Base-by-base conservation (phyloP, 345 rosid species). In the Schrenkiella parvula region DNA sequence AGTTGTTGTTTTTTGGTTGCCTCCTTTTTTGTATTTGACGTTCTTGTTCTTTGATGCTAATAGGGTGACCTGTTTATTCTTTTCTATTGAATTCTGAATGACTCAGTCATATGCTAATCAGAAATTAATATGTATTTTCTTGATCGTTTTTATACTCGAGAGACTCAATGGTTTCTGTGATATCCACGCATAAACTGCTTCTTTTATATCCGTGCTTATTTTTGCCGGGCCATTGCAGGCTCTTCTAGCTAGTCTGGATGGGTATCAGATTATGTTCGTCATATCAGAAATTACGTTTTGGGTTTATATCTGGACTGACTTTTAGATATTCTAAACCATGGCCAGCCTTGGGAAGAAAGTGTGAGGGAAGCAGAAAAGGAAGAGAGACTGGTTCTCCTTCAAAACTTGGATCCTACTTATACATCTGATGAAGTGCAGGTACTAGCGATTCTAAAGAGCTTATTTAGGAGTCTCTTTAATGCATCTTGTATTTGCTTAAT, bases 311-410 rank as follows among this genome's bases (percentile, higher is more conserved):
- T 44, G 15, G 43, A 43, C 66, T 78, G 48, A 78, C 72, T 42
- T 70, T 26, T 52, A 25, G 58, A 71, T 42, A 58, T 8, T 47
- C 38, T 38, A 56, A 34, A 53, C 25, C 63, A 58, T 75, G 64
- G 28, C 28, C 79, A 93, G 98, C 81, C 90, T 65, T 93, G 92
- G 93, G 87, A 87, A 74, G 89, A 87, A 62, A 83, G 82, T 53
- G 76, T 93, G 80, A 76, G 58, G 39, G 70, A 46, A 41, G 96
- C 91, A 7, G 77, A 80, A 55, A 81, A 76, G 69, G 58, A 72
- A 53, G 91, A 81, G 56, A 87, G 43, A 28, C 83, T 91, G 68
- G 87, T 93, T 68, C 67, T 91, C 51, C 90, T 91, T 64, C 89
- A 61, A 62, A 91, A 91, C 80, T 73, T 93, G 86, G 91, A 82